Base-by-base conservation (phyloP, 164 flowering plant species). In the Sextonia rubra region DNA sequence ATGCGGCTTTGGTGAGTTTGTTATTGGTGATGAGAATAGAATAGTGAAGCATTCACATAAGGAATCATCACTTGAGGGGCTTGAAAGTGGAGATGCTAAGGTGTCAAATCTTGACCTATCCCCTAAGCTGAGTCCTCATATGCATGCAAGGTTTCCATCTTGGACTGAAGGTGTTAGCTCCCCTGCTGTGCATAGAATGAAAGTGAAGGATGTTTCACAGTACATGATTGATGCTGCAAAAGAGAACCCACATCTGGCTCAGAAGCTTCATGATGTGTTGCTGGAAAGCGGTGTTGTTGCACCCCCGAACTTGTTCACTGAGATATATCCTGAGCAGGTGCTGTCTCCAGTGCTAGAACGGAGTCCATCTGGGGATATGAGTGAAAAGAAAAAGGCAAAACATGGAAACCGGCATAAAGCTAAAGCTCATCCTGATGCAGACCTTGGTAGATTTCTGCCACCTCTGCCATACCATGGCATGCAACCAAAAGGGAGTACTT, bases 181-280 rank as follows among this genome's bases (percentile, higher is more conserved):
- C 23, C 98, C 99, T 29, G 93, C 91, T 68, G 97, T 76, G 14
- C 90, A 82, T 12, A 87, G 82, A 75, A 91, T 87, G 98, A 93
- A 95, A 81, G 97, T 89, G 72, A 93, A 92, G 77, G 97, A 95
- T 84, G 97, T 91, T 73, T 95, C 99, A 71, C 88, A 89, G 73
- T 93, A 93, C 83, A 89, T 95, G 97, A 91, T 95, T 77, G 90
- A 90, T 81, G 98, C 98, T 80, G 96, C 99, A 30, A 92, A 92
- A 82, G 98, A 92, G 78, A 93, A 95, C 79, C 99, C 99, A 73
- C 87, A 87, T 9, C 84, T 95, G 74, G 99, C 98, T 71, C 94
- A 95, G 77, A 95, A 91, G 73, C 97, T 95, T 75, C 97, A 93
- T 79, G 92, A 90, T 73, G 99, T 91, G 68, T 84, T 95, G 71